Evolutionary conservation across 1,284 basidiomycete species (phyloP).

Genomic region (Acaromyces ingoldii): DNA sequence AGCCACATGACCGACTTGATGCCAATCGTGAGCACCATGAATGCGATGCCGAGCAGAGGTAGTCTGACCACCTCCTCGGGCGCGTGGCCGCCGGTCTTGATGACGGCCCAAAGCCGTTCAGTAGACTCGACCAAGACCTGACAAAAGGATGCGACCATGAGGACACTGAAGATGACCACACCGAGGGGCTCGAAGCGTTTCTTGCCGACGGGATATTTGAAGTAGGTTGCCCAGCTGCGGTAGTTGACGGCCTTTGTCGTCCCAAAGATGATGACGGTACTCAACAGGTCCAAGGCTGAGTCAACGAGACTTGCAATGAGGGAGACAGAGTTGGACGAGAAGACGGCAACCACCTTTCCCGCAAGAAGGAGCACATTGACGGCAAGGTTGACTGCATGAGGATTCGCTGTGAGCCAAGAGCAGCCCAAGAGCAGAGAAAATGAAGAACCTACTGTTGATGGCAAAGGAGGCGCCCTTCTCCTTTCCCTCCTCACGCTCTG

Average conservation of each 20-base stretch:
- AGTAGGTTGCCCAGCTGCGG: slow-evolving; percentile 40
- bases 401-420: neutral
- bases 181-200: slow-evolving; percentile 56
- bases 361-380: slow-evolving; percentile 57
- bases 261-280: slow-evolving; percentile 54
- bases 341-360: slow-evolving; percentile 57
- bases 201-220: slow-evolving; percentile 57
- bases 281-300: slow-evolving; percentile 58
- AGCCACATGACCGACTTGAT: slow-evolving; percentile 57
- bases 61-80: slow-evolving; percentile 26
- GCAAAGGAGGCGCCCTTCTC: slow-evolving; percentile 39
- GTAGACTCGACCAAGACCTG: slow-evolving; percentile 47
- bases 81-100: slow-evolving; percentile 27
- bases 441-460: slow-evolving; percentile 31
- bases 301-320: slow-evolving; percentile 59
- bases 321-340: slow-evolving; percentile 59
- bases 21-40: slow-evolving; percentile 58
- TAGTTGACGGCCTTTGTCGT: slow-evolving; percentile 42
- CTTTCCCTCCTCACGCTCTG: slow-evolving; percentile 32
- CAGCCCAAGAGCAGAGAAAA: neutral
- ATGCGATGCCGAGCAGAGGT: slow-evolving; percentile 43
- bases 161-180: slow-evolving; percentile 57
- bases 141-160: slow-evolving; percentile 56
- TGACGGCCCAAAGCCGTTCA: slow-evolving; percentile 34
- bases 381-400: slow-evolving; percentile 26